These are phyloP conservation scores for Mycocentrospora acerina DNA, from an alignment of 2,329 filamentous ascomycete species.

Conservation along the genomic window DNA sequence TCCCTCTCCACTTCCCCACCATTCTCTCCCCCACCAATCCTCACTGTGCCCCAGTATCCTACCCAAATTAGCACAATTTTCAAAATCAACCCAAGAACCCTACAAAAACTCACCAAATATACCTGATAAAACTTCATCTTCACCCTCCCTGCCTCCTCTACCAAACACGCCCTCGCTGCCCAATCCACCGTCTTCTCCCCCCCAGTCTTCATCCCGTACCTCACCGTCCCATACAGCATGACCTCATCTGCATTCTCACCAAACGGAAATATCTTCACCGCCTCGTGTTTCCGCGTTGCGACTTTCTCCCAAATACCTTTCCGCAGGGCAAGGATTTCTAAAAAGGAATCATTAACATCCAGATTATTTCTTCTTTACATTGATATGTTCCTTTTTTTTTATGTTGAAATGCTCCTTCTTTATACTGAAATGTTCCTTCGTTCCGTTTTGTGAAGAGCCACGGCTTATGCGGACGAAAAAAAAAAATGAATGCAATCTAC, in stretches of 20 bases:
- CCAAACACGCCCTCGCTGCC: slow-evolving; percentile 57
- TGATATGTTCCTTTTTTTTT: too few relatives aligned
- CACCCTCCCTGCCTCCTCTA: slow-evolving; percentile 54
- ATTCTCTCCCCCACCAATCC: slow-evolving; percentile 4
- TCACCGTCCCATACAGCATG: slow-evolving; percentile 57
- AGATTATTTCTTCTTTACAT: too few relatives aligned
- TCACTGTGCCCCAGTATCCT: slow-evolving; percentile 21
- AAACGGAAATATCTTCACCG: slow-evolving; percentile 54
- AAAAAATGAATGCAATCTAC: background rate
- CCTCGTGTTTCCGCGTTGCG: slow-evolving; percentile 48
- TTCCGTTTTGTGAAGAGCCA: too few relatives aligned
- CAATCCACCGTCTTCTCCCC: slow-evolving; percentile 52
- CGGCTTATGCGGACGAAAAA: too few relatives aligned
- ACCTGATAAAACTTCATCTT: slow-evolving; percentile 59
- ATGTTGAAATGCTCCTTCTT: too few relatives aligned
- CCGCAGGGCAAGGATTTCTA: slow-evolving; percentile 55
- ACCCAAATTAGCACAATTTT: slow-evolving; percentile 6
- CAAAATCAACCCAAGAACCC: slow-evolving; percentile 1
- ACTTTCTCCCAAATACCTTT: slow-evolving; percentile 57
- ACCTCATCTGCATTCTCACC: slow-evolving; percentile 50
- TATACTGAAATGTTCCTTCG: too few relatives aligned
- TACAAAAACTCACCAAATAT: slow-evolving; percentile 49
- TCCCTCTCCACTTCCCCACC: too few relatives aligned
- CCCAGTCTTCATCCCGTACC: slow-evolving; percentile 56
- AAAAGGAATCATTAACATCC: background rate